Percentiles rank a stretch among this genome's conserved stretches.
phyloP scores from a whole-genome alignment of 371 early-diverging fungal species.

The Apophysomyces elegans region DNA sequence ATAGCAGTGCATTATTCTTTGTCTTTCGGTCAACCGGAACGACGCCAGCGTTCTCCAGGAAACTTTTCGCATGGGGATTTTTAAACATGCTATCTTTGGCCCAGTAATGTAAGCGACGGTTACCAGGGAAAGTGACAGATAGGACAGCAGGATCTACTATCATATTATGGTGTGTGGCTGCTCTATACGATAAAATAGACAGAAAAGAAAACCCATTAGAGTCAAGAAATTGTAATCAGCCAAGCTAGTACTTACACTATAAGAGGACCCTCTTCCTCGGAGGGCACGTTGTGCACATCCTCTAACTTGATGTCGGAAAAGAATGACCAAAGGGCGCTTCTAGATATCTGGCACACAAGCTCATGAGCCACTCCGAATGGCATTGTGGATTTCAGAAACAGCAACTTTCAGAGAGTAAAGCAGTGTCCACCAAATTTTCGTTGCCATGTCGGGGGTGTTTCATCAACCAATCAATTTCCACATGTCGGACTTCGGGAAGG shows the following conservation, averaged over 20 bases:
- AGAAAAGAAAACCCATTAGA: background rate
- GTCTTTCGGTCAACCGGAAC: conserved; percentile 63
- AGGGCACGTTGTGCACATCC: conserved; percentile 40
- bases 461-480: too few relatives aligned
- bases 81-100: conserved; percentile 60
- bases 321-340: conserved; percentile 55
- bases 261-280: conserved; percentile 39
- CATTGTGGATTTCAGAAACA: conserved; percentile 25
- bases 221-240: background rate
- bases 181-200: conserved; percentile 24
- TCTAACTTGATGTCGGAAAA: conserved; percentile 47
- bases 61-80: conserved; percentile 39
- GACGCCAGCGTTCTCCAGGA: conserved; percentile 53
- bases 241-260: conserved; percentile 40
- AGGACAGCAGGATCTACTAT: conserved; percentile 59
- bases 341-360: conserved; percentile 41
- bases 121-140: conserved; percentile 49
- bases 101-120: conserved; percentile 61
- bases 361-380: conserved; percentile 55
- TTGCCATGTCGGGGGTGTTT: too few relatives aligned
- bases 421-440: too few relatives aligned
- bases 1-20: conserved; percentile 55
- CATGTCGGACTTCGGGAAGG: too few relatives aligned
- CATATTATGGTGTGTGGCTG: conserved; percentile 65
- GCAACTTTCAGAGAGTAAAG: too few relatives aligned